These are phyloP conservation scores for Lignosus rhinocerotis DNA, from an alignment of 1,284 basidiomycete genomes.

Conservation along the genomic window DNA sequence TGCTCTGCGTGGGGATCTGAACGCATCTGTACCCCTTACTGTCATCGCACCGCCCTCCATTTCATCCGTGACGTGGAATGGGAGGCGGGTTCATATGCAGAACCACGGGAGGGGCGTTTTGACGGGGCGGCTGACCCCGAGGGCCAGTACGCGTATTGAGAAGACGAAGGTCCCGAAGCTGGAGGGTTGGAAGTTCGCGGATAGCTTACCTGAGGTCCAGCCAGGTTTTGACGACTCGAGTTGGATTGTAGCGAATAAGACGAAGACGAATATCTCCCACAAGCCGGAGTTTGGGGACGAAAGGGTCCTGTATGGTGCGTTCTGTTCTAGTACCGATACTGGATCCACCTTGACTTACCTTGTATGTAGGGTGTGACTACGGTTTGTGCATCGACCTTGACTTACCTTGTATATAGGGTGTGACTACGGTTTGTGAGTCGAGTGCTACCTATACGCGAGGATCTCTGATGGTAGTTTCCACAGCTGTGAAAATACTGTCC, in stretches of 20 bases:
- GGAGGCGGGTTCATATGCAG: slow-evolving; percentile 44
- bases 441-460: background rate
- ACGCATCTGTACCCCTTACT: slow-evolving; percentile 41
- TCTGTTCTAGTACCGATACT: background rate
- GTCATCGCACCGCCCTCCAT: slow-evolving; percentile 56
- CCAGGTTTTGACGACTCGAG: slow-evolving; percentile 54
- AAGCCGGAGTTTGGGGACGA: slow-evolving; percentile 73
- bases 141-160: slow-evolving; percentile 4
- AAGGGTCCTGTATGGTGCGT: slow-evolving; percentile 60
- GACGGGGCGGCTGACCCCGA: slow-evolving; percentile 27
- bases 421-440: slow-evolving; percentile 78
- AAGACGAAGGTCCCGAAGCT: slow-evolving; percentile 40
- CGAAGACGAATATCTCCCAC: slow-evolving; percentile 66
- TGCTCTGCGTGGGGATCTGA: slow-evolving; percentile 49
- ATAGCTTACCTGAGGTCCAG: slow-evolving; percentile 71
- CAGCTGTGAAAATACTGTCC: slow-evolving; percentile 75
- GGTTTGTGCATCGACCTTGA: slow-evolving; percentile 54
- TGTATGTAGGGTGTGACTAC: slow-evolving; percentile 63
- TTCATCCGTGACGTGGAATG: slow-evolving; percentile 69
- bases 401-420: slow-evolving; percentile 42
- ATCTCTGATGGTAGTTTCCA: background rate
- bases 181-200: slow-evolving; percentile 64
- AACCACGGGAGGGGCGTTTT: slow-evolving; percentile 22
- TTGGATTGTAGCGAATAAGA: slow-evolving; percentile 70
- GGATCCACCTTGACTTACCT: background rate